Base-by-base conservation (phyloP, 129 eudicot species). In the sunflower (Helianthus annuus) region DNA sequence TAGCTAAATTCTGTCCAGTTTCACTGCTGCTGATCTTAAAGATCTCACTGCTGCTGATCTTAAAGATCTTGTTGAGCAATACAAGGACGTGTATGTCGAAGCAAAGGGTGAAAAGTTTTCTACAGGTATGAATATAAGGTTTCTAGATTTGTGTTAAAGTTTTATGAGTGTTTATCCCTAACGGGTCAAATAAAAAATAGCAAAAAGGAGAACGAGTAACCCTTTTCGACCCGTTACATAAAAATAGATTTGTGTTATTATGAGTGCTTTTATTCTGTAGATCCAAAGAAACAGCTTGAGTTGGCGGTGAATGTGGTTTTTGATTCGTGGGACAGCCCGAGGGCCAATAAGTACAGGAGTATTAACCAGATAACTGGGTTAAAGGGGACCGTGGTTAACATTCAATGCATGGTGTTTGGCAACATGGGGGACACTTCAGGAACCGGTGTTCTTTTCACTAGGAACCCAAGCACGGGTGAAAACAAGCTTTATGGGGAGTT, bases 371-470 rank as follows among this genome's bases (percentile, higher is more conserved):
- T 95, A 76, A 90, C 88, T 0, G 96, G 99, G 9, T 29, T 95
- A 64, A 91, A 86, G 79, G 99, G 99, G 27, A 95, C 99, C 10
- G 99, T 97, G 1, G 99, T 91, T 24, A 95, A 95, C 77, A 91
- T 95, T 80, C 97, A 95, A 71, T 70, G 83, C 22, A 95, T 95
- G 99, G 99, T 95, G 56, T 95, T 90, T 71, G 99, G 99, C 7
- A 95, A 95, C 84, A 95, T 95, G 99, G 99, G 99, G 15, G 71
- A 90, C 76, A 95, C 99, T 77, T 95, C 99, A 3, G 99, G 99
- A 46, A 91, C 99, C 0, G 97, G 99, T 2, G 99, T 95, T 66
- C 95, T 95, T 19, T 95, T 95, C 74, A 95, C 99, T n/a, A 89
- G 99, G 74, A 95, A 91, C 67, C 99, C 99, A 4, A 95, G 99